A percentile compares a stretch with the other conserved stretches of the same genome.
Conservation (phyloP, 1,139 yeast genomes). For the Diutina rugosa region DNA sequence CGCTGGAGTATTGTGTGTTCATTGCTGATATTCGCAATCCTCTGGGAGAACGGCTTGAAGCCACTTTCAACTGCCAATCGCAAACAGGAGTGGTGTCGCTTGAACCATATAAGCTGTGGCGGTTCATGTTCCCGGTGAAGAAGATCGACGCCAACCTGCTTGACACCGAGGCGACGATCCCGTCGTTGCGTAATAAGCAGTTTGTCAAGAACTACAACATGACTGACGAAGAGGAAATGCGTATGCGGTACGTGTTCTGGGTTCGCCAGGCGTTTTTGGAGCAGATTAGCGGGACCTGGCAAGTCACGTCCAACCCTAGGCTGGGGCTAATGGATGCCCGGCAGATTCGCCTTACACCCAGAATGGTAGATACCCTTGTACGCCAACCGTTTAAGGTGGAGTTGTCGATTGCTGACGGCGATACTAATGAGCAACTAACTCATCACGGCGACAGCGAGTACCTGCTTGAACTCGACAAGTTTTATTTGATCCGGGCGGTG, state of each 20-base stretch:
- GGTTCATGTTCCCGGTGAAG: constrained; percentile 60
- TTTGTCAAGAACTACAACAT: constrained; percentile 51
- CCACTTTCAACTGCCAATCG: neutral
- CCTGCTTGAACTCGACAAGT: constrained; percentile 26
- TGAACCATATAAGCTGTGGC: constrained; percentile 37
- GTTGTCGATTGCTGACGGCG: constrained; percentile 10
- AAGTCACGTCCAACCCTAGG: constrained; percentile 13
- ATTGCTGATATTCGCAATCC: constrained; percentile 60
- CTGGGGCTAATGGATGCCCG: constrained; percentile 55
- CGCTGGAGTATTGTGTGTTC: constrained; percentile 46
- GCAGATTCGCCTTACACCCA: constrained; percentile 43
- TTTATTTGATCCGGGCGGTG: constrained; percentile 34
- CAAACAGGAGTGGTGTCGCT: constrained; percentile 9
- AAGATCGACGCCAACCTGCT: constrained; percentile 33
- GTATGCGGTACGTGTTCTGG: constrained; percentile 67
- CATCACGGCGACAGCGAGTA: constrained; percentile 11
- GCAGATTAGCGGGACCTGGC: constrained; percentile 56
- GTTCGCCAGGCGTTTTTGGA: constrained; percentile 52
- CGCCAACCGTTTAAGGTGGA: constrained; percentile 33
- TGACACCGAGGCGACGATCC: constrained; percentile 39
- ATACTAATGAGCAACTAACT: constrained; percentile 3
- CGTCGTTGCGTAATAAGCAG: constrained; percentile 66
- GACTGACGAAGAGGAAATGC: constrained; percentile 37
- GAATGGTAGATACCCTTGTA: constrained; percentile 37
- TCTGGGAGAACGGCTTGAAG: constrained; percentile 36